Evolutionary conservation across 1,139 yeast genomes (phyloP), one percentile per base, ranked within the genome.

Genomic region (Martiniozyma asiatica): DNA sequence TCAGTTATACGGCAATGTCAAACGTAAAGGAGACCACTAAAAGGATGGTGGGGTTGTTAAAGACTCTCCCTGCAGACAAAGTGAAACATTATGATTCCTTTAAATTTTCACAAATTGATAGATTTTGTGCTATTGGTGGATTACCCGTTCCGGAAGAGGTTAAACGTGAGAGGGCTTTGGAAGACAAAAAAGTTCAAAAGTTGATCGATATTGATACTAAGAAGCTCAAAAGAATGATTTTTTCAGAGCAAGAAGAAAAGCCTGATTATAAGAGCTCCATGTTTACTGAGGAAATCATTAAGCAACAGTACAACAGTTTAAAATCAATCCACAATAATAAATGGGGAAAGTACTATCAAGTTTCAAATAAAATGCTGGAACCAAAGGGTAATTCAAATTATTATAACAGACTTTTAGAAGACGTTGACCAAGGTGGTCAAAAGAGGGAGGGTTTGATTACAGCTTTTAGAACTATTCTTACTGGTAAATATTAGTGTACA

Each of bases 311-410:
- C 39, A 56, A 59, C 32, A 66, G 85, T 3, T 55, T 78, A 35
- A 61, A 74, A 32, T 71, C 68, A 43, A 55, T 79, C 40, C 65
- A 66, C 33, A 66, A 63, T 40, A 75, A 74, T 50, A 74, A 73
- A 48, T 76, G 75, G 57, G 65, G 62, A 47, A 66, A 68, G 38
- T 70, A 72, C 47, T 79, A 78, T 50, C 59, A 65, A 40, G 63
- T 75, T 22, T 76, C 74, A 36, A 78, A 73, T 31, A 77, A 78
- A 51, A 55, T 85, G 39, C 56, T 71, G 45, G 63, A 56, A 42
- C 96, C 96, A 19, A 74, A 76, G 48, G 94, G 95, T 2, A 81
- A 84, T 51, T 87, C 94, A 3, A 57, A 65, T 29, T 85, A 85
- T 49, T 85, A 85, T 48, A 65, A 63, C 25, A 65, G 92, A 46